Conservation (phyloP, 805 yeast genomes). For the Barnettozyma salicaria region DNA sequence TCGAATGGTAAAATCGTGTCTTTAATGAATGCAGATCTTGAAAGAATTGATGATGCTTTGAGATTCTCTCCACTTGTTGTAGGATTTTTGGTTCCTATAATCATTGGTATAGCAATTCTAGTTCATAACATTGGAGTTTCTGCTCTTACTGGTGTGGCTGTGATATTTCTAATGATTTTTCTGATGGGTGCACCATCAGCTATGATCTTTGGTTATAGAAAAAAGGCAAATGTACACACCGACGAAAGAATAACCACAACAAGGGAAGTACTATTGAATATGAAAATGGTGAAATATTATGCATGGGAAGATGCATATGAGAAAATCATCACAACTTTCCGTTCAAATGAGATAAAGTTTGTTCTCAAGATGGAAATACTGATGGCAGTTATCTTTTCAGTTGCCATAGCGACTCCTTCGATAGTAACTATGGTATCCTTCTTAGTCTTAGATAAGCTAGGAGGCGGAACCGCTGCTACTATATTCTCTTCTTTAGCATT, state of each 20-base stretch:
- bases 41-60: conserved; percentile 69
- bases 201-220: conserved; percentile 41
- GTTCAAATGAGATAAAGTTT: conserved; percentile 51
- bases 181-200: conserved; percentile 38
- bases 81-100: conserved; percentile 48
- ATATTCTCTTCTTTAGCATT: conserved; percentile 64
- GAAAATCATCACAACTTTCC: conserved; percentile 40
- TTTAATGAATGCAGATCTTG: conserved; percentile 70
- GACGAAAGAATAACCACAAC: conserved; percentile 54
- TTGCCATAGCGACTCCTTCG: conserved; percentile 42
- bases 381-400: conserved; percentile 50
- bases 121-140: conserved; percentile 61
- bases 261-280: conserved; percentile 51
- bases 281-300: conserved; percentile 69
- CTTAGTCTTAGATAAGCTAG: conserved; percentile 31
- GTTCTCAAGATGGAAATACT: conserved; percentile 49
- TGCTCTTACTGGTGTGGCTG: conserved; percentile 57
- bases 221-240: conserved; percentile 45
- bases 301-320: conserved; percentile 82
- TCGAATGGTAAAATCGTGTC: conserved; percentile 68
- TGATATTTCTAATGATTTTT: conserved; percentile 36
- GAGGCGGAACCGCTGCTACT: conserved; percentile 46
- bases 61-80: conserved; percentile 49
- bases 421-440: conserved; percentile 51
- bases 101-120: conserved; percentile 52